Conservation (phyloP, 2,329 filamentous ascomycete species). For the Cryoendolithus antarcticus region DNA sequence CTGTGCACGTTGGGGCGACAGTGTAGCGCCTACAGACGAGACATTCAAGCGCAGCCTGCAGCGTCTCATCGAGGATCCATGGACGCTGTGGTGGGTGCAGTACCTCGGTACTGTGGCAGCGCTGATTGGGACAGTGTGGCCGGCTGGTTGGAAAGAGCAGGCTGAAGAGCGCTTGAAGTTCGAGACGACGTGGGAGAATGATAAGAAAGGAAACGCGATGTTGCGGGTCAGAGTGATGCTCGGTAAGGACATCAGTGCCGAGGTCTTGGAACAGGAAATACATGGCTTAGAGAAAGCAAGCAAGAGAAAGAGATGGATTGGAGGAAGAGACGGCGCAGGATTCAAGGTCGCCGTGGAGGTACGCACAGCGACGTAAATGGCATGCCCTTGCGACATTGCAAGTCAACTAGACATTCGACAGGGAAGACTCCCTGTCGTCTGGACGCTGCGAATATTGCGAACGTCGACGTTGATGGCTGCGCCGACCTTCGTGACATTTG, state of each 20-base stretch:
- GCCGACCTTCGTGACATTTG: no score
- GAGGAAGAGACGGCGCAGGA: conserved; percentile 28
- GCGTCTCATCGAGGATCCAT: conserved; percentile 37
- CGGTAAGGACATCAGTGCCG: conserved; percentile 28
- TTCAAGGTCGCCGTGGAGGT: conserved; percentile 26
- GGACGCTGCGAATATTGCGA: no score
- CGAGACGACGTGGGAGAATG: conserved; percentile 29
- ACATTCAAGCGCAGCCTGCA: conserved; percentile 43
- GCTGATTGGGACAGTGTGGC: conserved; percentile 48
- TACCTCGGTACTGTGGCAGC: conserved; percentile 50
- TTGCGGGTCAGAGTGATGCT: conserved; percentile 31
- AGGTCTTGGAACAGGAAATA: conserved; percentile 29
- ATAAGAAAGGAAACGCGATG: conserved; percentile 30
- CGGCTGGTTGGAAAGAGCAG: conserved; percentile 39
- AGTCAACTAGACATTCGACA: no score
- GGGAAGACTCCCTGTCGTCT: no score
- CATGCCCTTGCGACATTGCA: not conserved
- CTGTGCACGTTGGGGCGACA: conserved; percentile 62
- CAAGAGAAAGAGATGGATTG: conserved; percentile 47
- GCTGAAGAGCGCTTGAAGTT: conserved; percentile 30
- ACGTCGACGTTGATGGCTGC: no score
- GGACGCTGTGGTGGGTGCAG: conserved; percentile 52
- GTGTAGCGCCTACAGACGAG: conserved; percentile 46
- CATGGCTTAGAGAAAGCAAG: conserved; percentile 42
- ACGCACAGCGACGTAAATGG: not conserved